These are phyloP conservation scores for Davidsoniella virescens DNA, from an alignment of 2,329 filamentous ascomycete species.

Conservation along the genomic window DNA sequence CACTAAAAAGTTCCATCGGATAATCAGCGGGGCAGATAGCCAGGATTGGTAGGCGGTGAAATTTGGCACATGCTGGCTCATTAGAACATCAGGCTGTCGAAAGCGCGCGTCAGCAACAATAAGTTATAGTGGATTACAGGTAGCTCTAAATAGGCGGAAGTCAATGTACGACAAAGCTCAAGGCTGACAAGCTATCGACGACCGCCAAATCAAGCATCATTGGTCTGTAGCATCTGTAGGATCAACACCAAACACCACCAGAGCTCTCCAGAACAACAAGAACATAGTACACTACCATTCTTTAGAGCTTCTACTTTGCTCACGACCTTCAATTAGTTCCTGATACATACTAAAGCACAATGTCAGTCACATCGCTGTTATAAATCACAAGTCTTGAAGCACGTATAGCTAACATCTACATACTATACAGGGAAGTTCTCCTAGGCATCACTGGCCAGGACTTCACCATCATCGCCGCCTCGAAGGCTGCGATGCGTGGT, in stretches of 20 bases:
- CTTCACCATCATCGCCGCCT: constrained; percentile 94
- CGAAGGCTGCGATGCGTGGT: constrained; percentile 95
- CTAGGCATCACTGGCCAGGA: constrained; percentile 98
- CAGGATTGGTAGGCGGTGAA: constrained; percentile 18
- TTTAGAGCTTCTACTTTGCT: neutral
- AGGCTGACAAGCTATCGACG: constrained; percentile 11
- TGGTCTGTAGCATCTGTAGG: constrained; percentile 4
- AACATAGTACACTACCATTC: neutral
- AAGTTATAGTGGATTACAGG: constrained; percentile 8
- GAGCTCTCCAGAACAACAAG: too few relatives aligned
- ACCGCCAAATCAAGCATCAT: constrained; percentile 2
- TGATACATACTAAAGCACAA: neutral
- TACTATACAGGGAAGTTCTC: constrained; percentile 70
- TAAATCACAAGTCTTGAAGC: neutral
- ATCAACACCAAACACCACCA: too few relatives aligned
- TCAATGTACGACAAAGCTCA: constrained; percentile 5
- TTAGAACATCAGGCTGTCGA: constrained; percentile 12
- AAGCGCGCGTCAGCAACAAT: constrained; percentile 10
- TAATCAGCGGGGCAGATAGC: constrained; percentile 13
- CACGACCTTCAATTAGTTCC: neutral
- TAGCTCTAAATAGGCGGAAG: constrained; percentile 12
- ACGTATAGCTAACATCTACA: neutral
- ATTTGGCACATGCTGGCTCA: constrained; percentile 17
- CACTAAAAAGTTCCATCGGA: constrained; percentile 13
- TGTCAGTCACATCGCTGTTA: constrained; percentile 6